These are phyloP conservation scores for Geranium incanum DNA, from an alignment of 441 rosid genomes.

Conservation along the genomic window DNA sequence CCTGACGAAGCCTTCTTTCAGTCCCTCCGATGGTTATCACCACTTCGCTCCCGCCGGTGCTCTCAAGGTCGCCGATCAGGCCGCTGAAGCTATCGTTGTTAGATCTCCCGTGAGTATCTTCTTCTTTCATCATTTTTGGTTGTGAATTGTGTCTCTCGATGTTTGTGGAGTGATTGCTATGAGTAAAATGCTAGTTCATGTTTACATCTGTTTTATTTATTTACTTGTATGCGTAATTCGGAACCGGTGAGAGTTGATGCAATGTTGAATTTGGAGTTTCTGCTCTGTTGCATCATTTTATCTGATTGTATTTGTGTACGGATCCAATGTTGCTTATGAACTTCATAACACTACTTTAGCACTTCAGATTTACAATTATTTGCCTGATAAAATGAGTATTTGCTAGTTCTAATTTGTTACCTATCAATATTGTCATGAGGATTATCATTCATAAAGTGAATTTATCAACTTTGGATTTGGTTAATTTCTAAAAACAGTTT, in stretches of 20 bases:
- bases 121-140: background rate
- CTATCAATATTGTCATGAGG: background rate
- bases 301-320: background rate
- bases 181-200: background rate
- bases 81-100: slow-evolving; percentile 53
- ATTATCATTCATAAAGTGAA: background rate
- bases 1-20: slow-evolving; percentile 64
- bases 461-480: background rate
- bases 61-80: slow-evolving; percentile 39
- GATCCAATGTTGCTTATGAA: background rate
- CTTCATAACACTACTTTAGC: background rate
- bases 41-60: slow-evolving; percentile 33
- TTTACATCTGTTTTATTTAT: no score
- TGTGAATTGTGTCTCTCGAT: background rate
- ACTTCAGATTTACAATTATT: background rate
- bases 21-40: slow-evolving; percentile 58
- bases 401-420: background rate
- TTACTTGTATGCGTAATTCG: background rate
- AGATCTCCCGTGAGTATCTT: slow-evolving; percentile 71
- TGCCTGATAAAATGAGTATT: background rate
- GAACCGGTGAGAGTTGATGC: background rate
- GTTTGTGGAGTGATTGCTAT: background rate
- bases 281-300: background rate
- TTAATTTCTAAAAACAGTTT: background rate
- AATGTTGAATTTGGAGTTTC: background rate